Conservation (phyloP, 2,329 filamentous ascomycete species). For the Thelonectria rubi region DNA sequence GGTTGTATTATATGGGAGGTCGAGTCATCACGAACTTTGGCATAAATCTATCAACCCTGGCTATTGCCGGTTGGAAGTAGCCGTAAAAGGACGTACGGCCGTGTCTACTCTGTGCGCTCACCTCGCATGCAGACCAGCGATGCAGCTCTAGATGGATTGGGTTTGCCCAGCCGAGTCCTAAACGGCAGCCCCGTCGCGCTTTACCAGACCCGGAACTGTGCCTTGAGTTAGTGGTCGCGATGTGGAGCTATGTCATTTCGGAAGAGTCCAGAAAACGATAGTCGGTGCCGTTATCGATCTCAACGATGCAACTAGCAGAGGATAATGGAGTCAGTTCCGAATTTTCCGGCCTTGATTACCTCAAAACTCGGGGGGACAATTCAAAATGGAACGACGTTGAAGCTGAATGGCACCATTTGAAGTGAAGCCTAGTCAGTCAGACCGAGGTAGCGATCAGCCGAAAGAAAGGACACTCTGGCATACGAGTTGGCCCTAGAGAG, state of each 20-base stretch:
- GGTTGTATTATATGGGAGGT: not conserved
- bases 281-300: not conserved
- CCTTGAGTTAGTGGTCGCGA: not conserved
- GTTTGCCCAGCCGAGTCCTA: too few species aligned
- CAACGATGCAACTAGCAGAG: not conserved
- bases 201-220: not conserved
- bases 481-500: too few species aligned
- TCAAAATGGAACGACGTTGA: not conserved
- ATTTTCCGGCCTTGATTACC: not conserved
- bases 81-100: not conserved
- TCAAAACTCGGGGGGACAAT: not conserved
- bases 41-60: not conserved
- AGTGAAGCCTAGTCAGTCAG: not conserved
- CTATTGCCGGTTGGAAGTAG: not conserved
- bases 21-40: not conserved
- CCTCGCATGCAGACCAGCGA: not conserved
- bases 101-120: not conserved
- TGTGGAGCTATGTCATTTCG: not conserved
- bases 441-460: not conserved
- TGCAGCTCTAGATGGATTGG: not conserved
- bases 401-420: not conserved
- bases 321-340: not conserved
- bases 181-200: not conserved
- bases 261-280: not conserved
- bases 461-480: not conserved